Conservation (phyloP, 1,284 basidiomycete species). For the Earliella scabrosa region DNA sequence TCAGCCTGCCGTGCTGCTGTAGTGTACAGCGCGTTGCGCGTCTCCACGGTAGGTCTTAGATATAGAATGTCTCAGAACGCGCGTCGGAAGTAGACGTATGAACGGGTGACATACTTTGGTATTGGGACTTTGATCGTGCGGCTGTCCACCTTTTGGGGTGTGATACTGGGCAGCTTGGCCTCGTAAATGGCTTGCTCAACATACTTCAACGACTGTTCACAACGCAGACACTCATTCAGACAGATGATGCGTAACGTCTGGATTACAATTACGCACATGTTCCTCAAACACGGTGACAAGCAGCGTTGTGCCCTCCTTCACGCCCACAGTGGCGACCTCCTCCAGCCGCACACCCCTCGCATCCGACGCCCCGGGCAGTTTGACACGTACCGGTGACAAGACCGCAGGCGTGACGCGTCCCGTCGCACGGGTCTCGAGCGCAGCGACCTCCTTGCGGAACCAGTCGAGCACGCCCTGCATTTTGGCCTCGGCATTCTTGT, state of each 20-base stretch:
- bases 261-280: conserved; percentile 48
- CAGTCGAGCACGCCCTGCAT: conserved; percentile 69
- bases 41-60: conserved; percentile 74
- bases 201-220: conserved; percentile 68
- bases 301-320: conserved; percentile 73
- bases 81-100: neutral
- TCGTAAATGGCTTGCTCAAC: conserved; percentile 75
- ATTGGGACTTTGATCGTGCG: conserved; percentile 78
- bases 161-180: conserved; percentile 69
- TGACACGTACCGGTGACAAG: conserved; percentile 70
- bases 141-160: conserved; percentile 69
- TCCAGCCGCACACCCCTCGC: conserved; percentile 50
- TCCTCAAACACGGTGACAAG: conserved; percentile 78
- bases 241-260: neutral
- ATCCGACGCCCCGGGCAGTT: conserved; percentile 43
- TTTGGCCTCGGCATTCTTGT: conserved; percentile 59
- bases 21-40: conserved; percentile 57
- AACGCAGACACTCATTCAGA: neutral
- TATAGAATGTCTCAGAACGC: conserved; percentile 6
- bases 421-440: conserved; percentile 68
- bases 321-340: conserved; percentile 77
- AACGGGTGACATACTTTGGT: conserved; percentile 60
- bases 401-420: conserved; percentile 76
- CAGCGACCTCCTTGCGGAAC: conserved; percentile 73
- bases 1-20: conserved; percentile 67